Base-by-base conservation (phyloP, 2,329 filamentous ascomycete species). In the Conoideocrella luteorostrata region DNA sequence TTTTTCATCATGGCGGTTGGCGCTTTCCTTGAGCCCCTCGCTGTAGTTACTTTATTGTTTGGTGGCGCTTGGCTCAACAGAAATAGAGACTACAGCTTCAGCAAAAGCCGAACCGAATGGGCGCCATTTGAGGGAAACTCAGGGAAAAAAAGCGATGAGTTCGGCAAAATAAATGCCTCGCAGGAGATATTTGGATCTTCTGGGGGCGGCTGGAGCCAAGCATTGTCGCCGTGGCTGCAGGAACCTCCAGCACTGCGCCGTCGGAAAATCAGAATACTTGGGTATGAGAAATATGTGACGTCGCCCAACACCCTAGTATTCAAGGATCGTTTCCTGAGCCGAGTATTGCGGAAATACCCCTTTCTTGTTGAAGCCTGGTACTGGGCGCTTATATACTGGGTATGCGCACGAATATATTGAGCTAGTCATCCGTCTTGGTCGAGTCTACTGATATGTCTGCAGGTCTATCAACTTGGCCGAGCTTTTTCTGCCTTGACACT, bases 281-380 rank as follows among this genome's bases (percentile, higher is more conserved):
- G 60, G 7, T 63, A 57, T 44, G 53, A 57, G 40, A 56, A 47
- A 39, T 51, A 58, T 12, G 51, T 65, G 21, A 48, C 55, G 10
- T 60, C 60, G 2, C 61, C 62, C 28, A 64, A 85, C 58, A 84
- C 80, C 1, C 64, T 66, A 28, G 65, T 76, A 7, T 84, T 82
- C 56, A 70, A 74, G 50, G 71, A 77, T 49, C 73, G 77, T 36
- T 62, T 82, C 11, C 66, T 85, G 39, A 84, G 80, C 58, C 71
- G 82, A 4, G 53, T 88, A 26, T 69, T 88, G 12, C 71, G 70
- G 44, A 81, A 77, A 55, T 78, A 86, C 51, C 84, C 85, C 1
- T 88, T 88, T 57, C 62, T 88, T 20, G 80, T 81, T 2, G 85
- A 88, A 61, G 82, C 77, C 26, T 88, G 88, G 41, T 88, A 88